A percentile compares a stretch with the other conserved stretches of the same genome.
Conservation (phyloP, 1,284 basidiomycete genomes). For the Neonothopanus nambi region DNA sequence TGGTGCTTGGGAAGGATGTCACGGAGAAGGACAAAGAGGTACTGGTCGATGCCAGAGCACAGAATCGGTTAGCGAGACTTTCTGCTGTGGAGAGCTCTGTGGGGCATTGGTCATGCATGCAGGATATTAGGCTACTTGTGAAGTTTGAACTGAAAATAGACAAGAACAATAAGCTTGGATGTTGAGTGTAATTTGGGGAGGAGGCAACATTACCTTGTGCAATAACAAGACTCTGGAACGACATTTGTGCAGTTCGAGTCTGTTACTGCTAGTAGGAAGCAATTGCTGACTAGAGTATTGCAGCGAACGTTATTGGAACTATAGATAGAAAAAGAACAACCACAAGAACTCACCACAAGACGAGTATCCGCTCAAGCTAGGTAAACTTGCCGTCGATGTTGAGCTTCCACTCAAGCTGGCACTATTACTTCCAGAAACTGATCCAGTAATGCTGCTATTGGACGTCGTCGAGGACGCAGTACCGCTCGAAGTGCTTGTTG, state of each 20-base stretch:
- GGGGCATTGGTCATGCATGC: slow-evolving; percentile 31
- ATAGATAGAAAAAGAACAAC: no score
- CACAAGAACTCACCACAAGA: slow-evolving; percentile 33
- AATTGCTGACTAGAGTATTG: slow-evolving; percentile 33
- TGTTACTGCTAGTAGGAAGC: slow-evolving; percentile 33
- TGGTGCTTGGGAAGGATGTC: slow-evolving; percentile 19
- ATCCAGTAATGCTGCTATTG: neutral
- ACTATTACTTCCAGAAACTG: slow-evolving; percentile 2
- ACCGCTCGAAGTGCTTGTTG: neutral
- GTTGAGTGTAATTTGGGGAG: no score
- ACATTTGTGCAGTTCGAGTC: slow-evolving; percentile 37
- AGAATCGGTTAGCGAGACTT: slow-evolving; percentile 41
- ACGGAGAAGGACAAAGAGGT: slow-evolving; percentile 36
- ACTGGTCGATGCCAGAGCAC: slow-evolving; percentile 34
- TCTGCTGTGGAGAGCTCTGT: slow-evolving; percentile 34
- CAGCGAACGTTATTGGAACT: no score
- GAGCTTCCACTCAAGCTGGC: slow-evolving; percentile 11
- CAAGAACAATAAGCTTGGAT: no score
- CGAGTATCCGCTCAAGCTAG: slow-evolving; percentile 31
- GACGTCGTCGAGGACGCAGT: no score
- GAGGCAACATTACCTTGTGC: slow-evolving; percentile 31
- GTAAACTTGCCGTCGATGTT: slow-evolving; percentile 25
- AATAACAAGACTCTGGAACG: slow-evolving; percentile 42
- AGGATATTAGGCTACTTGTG: slow-evolving; percentile 29
- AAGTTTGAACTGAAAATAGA: slow-evolving; percentile 34